A percentile compares a stretch with the other conserved stretches of the same genome.
Evolutionary conservation across 1,284 basidiomycete species (phyloP).

Genomic region (Testicularia cyperi): DNA sequence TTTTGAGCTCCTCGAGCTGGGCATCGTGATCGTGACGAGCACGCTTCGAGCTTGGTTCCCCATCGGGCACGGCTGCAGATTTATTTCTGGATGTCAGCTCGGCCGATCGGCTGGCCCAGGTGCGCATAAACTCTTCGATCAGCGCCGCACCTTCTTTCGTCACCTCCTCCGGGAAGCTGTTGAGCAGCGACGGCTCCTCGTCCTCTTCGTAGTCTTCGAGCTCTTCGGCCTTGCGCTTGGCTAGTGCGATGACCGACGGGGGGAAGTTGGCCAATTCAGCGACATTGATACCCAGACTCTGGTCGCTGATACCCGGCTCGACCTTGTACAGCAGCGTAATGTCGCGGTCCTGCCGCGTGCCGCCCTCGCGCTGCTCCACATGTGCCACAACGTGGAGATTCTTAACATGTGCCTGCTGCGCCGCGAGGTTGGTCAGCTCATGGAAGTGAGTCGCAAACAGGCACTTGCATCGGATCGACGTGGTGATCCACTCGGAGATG

Average conservation of each 20-base stretch:
- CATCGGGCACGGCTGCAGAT: constrained; percentile 61
- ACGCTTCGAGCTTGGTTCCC: constrained; percentile 5
- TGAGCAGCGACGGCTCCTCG: constrained; percentile 12
- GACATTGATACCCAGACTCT: constrained; percentile 98
- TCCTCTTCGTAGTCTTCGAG: constrained; percentile 80
- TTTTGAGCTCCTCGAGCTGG: constrained; percentile 69
- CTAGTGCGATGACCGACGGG: constrained; percentile 86
- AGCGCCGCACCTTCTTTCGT: constrained; percentile 77
- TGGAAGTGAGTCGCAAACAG: constrained; percentile 98
- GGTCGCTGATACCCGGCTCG: constrained; percentile 71
- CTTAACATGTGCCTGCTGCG: constrained; percentile 81
- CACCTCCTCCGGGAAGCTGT: constrained; percentile 63
- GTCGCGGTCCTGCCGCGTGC: constrained; percentile 66
- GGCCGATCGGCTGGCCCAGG: constrained; percentile 66
- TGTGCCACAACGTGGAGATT: constrained; percentile 96
- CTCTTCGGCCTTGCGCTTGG: constrained; percentile 91
- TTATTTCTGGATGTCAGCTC: constrained; percentile 56
- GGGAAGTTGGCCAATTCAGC: constrained; percentile 96
- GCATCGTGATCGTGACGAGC: constrained; percentile 62
- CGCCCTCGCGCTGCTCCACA: constrained; percentile 66
- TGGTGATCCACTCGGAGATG: constrained; percentile 94
- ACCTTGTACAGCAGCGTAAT: constrained; percentile 89
- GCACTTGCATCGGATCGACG: constrained; percentile 72
- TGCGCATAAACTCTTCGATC: constrained; percentile 75
- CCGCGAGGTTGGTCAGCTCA: constrained; percentile 87